Base-by-base conservation (phyloP, 495 filamentous ascomycete species). In the Penicillium turbatum region DNA sequence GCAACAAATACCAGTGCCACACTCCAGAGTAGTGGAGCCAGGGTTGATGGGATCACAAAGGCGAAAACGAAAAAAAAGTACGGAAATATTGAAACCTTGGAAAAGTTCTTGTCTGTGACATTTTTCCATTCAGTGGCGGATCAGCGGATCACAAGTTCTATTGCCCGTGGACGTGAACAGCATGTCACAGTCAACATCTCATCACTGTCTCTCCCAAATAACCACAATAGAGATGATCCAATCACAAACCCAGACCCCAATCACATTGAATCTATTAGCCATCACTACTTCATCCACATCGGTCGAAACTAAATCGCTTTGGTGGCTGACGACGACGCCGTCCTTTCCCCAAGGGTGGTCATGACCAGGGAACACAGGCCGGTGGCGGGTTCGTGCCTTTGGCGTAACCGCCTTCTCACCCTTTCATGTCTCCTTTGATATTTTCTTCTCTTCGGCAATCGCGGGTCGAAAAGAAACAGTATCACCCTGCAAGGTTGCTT, bases 121-220 rank as follows among this genome's bases (percentile, higher is more conserved):
- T n/a, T n/a, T 7, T 7, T 34, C 10, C 10, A 2, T 10, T 34
- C 10, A 24, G 29, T 9, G 1, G 12, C 17, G 31, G 31, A 48
- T 26, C 19, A 35, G 45, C 21, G 31, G 32, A 48, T 16, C 13
- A 29, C 10, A 3, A 27, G 27, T 31, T n/a, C n/a, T n/a, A 26
- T 36, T 31, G 44, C 44, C 44, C 48, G 27, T 50, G 48, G 48
- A 40, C 40, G 5, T 7, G 40, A 19, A 26, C 45, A 26, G 39
- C 39, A 41, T 51, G 48, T 51, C 48, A 40, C 48, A 39, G 31
- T 50, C 47, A 15, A 51, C 37, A 41, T 31, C 48, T 51, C 48
- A 48, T 48, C 45, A 10, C 39, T 27, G 31, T 26, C 35, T 21
- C 31, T n/a, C 44, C 12, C n/a, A n/a, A n/a, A n/a, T n/a, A n/a